These are phyloP conservation scores for Anaeramoeba flamelloides DNA, from an alignment of 78 protist species.

Conservation along the genomic window DNA sequence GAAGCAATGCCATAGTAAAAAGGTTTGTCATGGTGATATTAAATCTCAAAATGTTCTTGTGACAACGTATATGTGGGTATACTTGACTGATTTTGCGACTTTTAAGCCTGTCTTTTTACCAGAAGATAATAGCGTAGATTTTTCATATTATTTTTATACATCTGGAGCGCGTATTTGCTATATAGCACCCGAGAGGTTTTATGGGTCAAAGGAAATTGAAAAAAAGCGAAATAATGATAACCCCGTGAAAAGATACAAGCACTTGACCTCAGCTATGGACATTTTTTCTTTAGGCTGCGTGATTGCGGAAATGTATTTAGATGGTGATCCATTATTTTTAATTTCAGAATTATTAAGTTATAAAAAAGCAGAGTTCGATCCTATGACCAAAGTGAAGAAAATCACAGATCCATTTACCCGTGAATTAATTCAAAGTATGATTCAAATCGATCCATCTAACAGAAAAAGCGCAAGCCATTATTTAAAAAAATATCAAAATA, in stretches of 20 bases:
- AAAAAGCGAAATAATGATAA: neutral
- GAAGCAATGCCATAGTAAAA: slow-evolving; percentile 26
- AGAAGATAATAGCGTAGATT: slow-evolving; percentile 65
- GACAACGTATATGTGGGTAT: slow-evolving; percentile 54
- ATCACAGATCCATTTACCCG: neutral
- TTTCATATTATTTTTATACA: slow-evolving; percentile 64
- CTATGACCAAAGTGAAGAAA: neutral
- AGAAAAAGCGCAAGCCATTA: neutral
- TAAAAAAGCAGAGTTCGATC: neutral
- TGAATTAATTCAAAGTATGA: neutral
- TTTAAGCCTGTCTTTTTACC: neutral
- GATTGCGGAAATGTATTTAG: neutral
- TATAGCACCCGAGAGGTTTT: slow-evolving; percentile 75
- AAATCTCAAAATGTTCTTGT: slow-evolving; percentile 54
- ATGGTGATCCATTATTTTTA: neutral
- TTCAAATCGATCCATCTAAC: neutral
- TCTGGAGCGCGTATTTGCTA: slow-evolving; percentile 35
- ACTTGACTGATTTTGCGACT: slow-evolving; percentile 42
- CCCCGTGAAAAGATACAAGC: too few relatives aligned
- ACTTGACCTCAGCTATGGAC: slow-evolving; percentile 21
- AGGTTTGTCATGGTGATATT: slow-evolving; percentile 40
- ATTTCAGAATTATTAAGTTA: neutral
- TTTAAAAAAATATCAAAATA: neutral
- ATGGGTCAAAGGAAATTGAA: neutral
- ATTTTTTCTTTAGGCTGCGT: slow-evolving; percentile 49